Conservation (phyloP, 495 filamentous ascomycete genomes). For the Aspergillus coremiiformis region DNA sequence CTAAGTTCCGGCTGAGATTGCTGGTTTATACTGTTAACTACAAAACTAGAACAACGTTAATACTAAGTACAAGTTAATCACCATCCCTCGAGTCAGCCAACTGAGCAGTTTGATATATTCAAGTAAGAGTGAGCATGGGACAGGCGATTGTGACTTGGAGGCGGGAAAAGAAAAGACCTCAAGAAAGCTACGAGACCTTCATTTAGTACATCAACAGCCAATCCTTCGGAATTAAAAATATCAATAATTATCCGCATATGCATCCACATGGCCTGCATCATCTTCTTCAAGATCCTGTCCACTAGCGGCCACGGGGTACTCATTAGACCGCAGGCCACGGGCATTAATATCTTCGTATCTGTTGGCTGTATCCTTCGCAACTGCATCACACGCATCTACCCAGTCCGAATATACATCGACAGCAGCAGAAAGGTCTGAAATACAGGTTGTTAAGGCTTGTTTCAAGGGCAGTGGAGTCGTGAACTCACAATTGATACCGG, state of each 20-base stretch:
- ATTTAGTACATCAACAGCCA: constrained; percentile 9
- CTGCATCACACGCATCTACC: constrained; percentile 91
- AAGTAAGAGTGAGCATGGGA: not conserved
- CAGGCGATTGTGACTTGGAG: not conserved
- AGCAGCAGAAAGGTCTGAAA: constrained; percentile 69
- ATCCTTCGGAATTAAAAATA: not conserved
- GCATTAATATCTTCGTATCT: constrained; percentile 46
- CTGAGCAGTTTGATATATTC: not conserved
- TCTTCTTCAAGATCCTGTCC: constrained; percentile 15
- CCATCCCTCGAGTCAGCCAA: not conserved
- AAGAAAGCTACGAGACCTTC: constrained; percentile 1
- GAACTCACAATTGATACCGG: constrained; percentile 77
- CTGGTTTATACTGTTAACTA: too few relatives aligned
- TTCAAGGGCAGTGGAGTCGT: not conserved
- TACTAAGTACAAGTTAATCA: too few relatives aligned
- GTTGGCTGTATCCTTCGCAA: constrained; percentile 54
- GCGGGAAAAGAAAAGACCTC: not conserved
- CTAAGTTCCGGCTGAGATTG: not conserved
- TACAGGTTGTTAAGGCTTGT: not conserved
- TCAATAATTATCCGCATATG: constrained; percentile 29
- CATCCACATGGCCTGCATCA: constrained; percentile 12
- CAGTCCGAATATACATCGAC: constrained; percentile 97
- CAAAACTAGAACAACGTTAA: too few relatives aligned
- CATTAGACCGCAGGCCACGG: constrained; percentile 13
- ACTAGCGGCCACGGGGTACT: constrained; percentile 8